These are phyloP conservation scores for Leishmania lainsoni DNA, from an alignment of 208 protist genomes.

Conservation along the genomic window DNA sequence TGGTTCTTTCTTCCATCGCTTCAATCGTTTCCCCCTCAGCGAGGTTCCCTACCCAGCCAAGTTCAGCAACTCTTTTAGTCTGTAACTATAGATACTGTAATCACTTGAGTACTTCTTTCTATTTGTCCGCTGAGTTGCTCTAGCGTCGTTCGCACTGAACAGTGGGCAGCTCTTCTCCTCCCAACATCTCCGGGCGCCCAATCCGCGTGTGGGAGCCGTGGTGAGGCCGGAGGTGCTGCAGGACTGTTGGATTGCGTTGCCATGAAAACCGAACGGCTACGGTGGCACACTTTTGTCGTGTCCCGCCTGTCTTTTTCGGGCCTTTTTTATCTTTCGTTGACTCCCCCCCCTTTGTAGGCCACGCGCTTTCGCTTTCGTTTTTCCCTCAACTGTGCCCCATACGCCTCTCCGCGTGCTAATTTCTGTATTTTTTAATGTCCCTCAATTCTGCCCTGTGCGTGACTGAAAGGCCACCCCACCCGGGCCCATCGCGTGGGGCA, in stretches of 20 bases:
- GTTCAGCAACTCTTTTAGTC: neutral
- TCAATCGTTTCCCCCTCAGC: neutral
- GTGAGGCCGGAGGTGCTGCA: neutral
- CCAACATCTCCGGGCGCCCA: neutral
- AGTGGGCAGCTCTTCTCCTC: neutral
- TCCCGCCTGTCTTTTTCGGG: neutral
- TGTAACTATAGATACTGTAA: neutral
- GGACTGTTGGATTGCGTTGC: neutral
- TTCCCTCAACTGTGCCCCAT: neutral
- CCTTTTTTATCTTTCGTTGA: neutral
- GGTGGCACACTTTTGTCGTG: neutral
- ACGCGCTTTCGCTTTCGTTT: neutral
- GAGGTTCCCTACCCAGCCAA: neutral
- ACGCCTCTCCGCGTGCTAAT: neutral
- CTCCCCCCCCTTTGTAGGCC: neutral
- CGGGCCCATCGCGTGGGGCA: neutral
- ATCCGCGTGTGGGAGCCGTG: neutral
- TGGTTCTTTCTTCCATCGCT: neutral
- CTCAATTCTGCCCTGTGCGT: neutral
- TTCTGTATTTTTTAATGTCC: neutral
- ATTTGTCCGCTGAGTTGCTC: neutral
- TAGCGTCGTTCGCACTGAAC: neutral
- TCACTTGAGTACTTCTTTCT: neutral
- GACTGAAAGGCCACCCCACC: neutral
- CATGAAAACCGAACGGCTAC: neutral